Evolutionary conservation across 225 moss, liverwort and hornwort genomes (phyloP), one percentile per base, ranked within the genome.

Genomic region (Physcomitrellopsis africana): DNA sequence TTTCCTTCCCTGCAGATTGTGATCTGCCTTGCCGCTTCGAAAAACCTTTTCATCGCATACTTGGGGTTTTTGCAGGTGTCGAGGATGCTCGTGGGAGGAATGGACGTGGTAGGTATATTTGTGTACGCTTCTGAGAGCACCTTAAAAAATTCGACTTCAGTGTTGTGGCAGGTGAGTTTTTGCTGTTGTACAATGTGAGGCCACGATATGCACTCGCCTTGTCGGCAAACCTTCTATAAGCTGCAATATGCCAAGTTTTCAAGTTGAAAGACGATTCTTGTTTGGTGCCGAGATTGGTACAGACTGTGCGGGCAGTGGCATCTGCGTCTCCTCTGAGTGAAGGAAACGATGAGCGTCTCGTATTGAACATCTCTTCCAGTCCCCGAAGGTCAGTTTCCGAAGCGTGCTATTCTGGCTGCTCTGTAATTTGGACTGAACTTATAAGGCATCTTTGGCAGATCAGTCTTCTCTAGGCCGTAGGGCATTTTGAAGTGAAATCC

Each of bases 61-160:
- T 55, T 62, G 73, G 18, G 10, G 22, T 57, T 22, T 54, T 3
- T 3, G 26, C 89, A 93, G 93, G 93, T 99, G 45, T 87, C 91
- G 69, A 87, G 92, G 81, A 99, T 99, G 95, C 90, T 99, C 14
- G 78, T 95, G 8, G 99, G 99, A 70, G 99, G 99, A 77, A 86
- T 95, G 82, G 75, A 85, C 70, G 93, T 99, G 1, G 86, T 99
- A 14, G 99, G 99, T 22, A 77, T 99, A 18, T 99, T 85, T 76
- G 82, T 81, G 13, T 92, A 91, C 75, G 84, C 82, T 12, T 79
- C 84, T 0, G 86, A 89, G 67, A 57, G 42, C 29, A 70, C 77
- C 22, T 78, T 89, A 43, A 84, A 82, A 58, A 86, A 86, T 51
- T 89, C 89, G 46, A 58, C 79, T 32, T 72, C 84, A 14, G 72